Base-by-base conservation (phyloP, 139 green algal species). In the Tetradesmus lagerheimii region DNA sequence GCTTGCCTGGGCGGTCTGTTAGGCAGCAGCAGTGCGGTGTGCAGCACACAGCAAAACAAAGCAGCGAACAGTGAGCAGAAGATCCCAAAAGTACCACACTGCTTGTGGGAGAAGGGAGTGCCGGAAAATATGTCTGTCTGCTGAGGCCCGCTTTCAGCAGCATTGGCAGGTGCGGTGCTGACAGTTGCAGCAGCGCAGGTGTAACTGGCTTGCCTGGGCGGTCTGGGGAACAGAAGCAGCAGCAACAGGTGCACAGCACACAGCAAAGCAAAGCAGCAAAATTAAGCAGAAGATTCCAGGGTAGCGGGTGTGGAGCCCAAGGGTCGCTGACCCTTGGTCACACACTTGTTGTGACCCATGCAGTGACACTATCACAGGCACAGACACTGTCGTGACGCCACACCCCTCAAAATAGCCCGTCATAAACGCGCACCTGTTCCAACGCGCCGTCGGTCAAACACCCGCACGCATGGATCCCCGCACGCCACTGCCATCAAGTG, bases 41-140 rank as follows among this genome's bases (percentile, higher is more conserved):
- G 37, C 37, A 47, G 18, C 4, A 82, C 1, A n/a, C 18, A n/a
- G 76, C 76, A 12, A 4, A 38, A 18, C 35, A 31, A 6, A 14
- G 18, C 20, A 75, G 12, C 57, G 0, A 29, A 6, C 14, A 38
- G 38, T 12, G 4, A 67, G 5, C n/a, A 79, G n/a, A n/a, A n/a
- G n/a, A n/a, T n/a, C n/a, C n/a, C n/a, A n/a, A n/a, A n/a, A n/a
- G n/a, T n/a, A n/a, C n/a, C n/a, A n/a, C n/a, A n/a, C n/a, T n/a
- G n/a, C n/a, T n/a, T n/a, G n/a, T n/a, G n/a, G n/a, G n/a, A n/a
- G n/a, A n/a, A n/a, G n/a, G n/a, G n/a, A n/a, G n/a, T n/a, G n/a
- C n/a, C n/a, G n/a, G n/a, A n/a, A n/a, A n/a, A 89, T 97, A 93
- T 20, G 87, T 71, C 15, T 90, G 81, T 3, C 82, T 75, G 88